phyloP scores from a whole-genome alignment of 1,139 yeast genomes.

The Sugiyamaella xylanicola region DNA sequence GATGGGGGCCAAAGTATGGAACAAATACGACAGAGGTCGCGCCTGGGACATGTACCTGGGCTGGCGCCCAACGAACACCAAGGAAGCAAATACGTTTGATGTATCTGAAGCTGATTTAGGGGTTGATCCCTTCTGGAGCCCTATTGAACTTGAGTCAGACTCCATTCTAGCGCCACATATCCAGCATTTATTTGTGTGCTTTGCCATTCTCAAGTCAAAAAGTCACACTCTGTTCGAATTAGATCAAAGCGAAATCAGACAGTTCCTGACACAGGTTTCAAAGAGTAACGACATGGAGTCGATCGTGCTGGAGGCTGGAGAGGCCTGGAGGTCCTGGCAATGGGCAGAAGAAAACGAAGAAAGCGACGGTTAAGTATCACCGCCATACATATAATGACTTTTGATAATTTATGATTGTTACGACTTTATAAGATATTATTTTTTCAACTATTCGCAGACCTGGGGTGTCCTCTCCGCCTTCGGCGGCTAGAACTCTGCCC shows the following conservation, averaged over 20 bases:
- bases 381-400: constrained; percentile 5
- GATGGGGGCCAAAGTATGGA: constrained; percentile 88
- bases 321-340: constrained; percentile 84
- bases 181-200: constrained; percentile 72
- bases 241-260: constrained; percentile 87
- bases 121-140: constrained; percentile 43
- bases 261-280: constrained; percentile 63
- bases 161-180: constrained; percentile 73
- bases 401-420: constrained; percentile 14
- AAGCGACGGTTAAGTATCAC: background rate
- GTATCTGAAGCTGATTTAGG: constrained; percentile 36
- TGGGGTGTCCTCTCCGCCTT: too few relatives aligned
- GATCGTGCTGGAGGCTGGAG: constrained; percentile 78
- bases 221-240: constrained; percentile 78
- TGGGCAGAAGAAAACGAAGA: constrained; percentile 48
- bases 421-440: too few relatives aligned
- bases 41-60: constrained; percentile 88
- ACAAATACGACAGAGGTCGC: constrained; percentile 78
- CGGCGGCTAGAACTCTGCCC: background rate
- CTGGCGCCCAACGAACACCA: constrained; percentile 51
- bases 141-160: constrained; percentile 32
- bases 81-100: constrained; percentile 33
- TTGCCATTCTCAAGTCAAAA: constrained; percentile 79
- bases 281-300: constrained; percentile 60
- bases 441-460: too few relatives aligned